These are phyloP conservation scores for Peronospora belbahrii DNA, from an alignment of 352 stramenopile species.

Conservation along the genomic window DNA sequence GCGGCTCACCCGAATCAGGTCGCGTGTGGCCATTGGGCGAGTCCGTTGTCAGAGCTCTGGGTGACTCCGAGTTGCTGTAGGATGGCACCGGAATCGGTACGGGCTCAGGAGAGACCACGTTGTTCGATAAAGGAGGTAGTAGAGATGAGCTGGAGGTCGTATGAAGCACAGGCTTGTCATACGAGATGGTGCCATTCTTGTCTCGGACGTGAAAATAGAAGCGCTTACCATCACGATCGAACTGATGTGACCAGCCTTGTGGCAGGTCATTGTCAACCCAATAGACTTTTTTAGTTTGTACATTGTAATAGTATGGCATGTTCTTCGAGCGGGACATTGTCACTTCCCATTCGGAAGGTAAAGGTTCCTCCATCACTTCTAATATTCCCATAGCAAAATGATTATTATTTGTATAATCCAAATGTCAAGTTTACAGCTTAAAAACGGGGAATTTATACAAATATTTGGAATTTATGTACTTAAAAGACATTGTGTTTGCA, in stretches of 20 bases:
- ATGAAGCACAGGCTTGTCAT: conserved; percentile 58
- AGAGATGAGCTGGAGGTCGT: neutral
- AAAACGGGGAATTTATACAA: too few relatives aligned
- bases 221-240: conserved; percentile 45
- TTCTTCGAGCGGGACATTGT: conserved; percentile 77
- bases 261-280: conserved; percentile 79
- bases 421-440: neutral
- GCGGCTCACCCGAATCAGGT: conserved; percentile 5
- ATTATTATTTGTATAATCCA: neutral
- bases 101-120: conserved; percentile 25
- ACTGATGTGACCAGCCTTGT: conserved; percentile 72
- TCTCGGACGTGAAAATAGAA: conserved; percentile 77
- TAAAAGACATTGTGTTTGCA: too few relatives aligned
- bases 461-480: too few relatives aligned
- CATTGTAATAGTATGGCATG: conserved; percentile 82
- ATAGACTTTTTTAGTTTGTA: conserved; percentile 69
- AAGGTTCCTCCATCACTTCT: conserved; percentile 49
- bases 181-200: conserved; percentile 61
- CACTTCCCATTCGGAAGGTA: conserved; percentile 70
- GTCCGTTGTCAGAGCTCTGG: neutral
- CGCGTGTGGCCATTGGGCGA: conserved; percentile 1
- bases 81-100: conserved; percentile 38
- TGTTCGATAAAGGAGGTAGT: neutral
- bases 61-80: conserved; percentile 23
- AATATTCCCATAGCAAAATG: conserved; percentile 4